Percentiles rank a stretch among this genome's conserved stretches.
phyloP scores from a whole-genome alignment of 495 filamentous ascomycete species.

The Thermothielavioides terrestris region DNA sequence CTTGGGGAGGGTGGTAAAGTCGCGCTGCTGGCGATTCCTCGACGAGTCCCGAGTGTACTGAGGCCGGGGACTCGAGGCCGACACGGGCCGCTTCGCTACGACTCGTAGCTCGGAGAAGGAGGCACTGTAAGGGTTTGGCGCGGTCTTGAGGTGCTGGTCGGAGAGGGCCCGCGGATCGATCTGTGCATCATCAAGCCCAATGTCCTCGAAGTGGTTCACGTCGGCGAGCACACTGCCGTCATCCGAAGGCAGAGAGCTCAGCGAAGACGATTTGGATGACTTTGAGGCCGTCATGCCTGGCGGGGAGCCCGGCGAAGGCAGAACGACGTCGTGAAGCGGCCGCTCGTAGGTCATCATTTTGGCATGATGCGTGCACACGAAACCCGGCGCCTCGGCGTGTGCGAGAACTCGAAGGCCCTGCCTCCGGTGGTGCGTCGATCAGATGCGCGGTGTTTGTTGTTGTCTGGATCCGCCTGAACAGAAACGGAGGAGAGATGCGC shows the following conservation, averaged over 20 bases:
- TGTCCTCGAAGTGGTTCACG: conserved; percentile 83
- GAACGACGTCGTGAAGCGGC: conserved; percentile 36
- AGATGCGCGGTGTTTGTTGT: background rate
- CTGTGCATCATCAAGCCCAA: conserved; percentile 63
- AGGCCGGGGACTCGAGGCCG: conserved; percentile 24
- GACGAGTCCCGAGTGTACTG: conserved; percentile 22
- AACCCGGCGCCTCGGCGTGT: background rate
- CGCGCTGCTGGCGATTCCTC: conserved; percentile 19
- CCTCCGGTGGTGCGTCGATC: background rate
- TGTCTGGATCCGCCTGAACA: conserved; percentile 4
- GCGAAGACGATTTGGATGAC: conserved; percentile 85
- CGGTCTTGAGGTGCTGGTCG: conserved; percentile 38
- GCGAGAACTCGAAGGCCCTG: background rate
- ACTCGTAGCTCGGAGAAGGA: conserved; percentile 35
- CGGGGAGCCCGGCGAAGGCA: conserved; percentile 61
- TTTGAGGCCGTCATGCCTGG: conserved; percentile 78
- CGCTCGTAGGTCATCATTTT: conserved; percentile 51
- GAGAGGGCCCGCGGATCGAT: conserved; percentile 31
- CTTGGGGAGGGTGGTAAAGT: conserved; percentile 8
- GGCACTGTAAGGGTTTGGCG: conserved; percentile 34
- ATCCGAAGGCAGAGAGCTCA: conserved; percentile 66
- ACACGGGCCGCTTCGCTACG: conserved; percentile 29
- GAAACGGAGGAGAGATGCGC: background rate
- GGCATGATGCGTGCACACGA: conserved; percentile 6
- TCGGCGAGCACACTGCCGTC: conserved; percentile 58